Evolutionary conservation across 257 asterid species (phyloP).

Genomic region (Solanum pimpinellifolium): DNA sequence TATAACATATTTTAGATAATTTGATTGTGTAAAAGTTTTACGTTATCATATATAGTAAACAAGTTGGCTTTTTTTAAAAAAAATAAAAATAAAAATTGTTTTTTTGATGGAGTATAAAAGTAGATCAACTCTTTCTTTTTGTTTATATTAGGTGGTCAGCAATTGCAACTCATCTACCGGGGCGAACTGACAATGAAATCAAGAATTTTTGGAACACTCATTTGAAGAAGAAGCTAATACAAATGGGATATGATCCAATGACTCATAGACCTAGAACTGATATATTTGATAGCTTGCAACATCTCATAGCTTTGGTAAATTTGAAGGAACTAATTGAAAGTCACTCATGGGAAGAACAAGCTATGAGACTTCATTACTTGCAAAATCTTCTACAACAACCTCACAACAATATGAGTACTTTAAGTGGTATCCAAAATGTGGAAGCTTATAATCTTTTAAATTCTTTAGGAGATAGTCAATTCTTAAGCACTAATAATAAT

Average conservation of each 20-base stretch:
- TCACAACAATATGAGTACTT: neutral
- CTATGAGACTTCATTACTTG: slow-evolving; percentile 31
- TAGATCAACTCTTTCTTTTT: neutral
- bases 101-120: neutral
- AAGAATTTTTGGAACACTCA: slow-evolving; percentile 60
- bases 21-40: neutral
- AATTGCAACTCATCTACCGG: slow-evolving; percentile 48
- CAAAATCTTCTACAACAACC: slow-evolving; percentile 23
- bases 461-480: neutral
- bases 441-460: slow-evolving; percentile 6
- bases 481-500: neutral
- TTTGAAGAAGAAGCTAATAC: slow-evolving; percentile 45
- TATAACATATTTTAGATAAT: neutral
- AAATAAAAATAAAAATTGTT: neutral
- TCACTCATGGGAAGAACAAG: slow-evolving; percentile 42
- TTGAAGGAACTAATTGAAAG: slow-evolving; percentile 35
- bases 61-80: neutral
- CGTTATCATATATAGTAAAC: neutral
- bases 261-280: slow-evolving; percentile 55
- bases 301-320: slow-evolving; percentile 46
- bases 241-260: slow-evolving; percentile 61
- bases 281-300: slow-evolving; percentile 36
- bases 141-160: slow-evolving; percentile 44
- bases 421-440: slow-evolving; percentile 3
- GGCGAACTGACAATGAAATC: slow-evolving; percentile 22